Base-by-base conservation (phyloP, 2,329 filamentous ascomycete species). In the Parastagonospora avenae region DNA sequence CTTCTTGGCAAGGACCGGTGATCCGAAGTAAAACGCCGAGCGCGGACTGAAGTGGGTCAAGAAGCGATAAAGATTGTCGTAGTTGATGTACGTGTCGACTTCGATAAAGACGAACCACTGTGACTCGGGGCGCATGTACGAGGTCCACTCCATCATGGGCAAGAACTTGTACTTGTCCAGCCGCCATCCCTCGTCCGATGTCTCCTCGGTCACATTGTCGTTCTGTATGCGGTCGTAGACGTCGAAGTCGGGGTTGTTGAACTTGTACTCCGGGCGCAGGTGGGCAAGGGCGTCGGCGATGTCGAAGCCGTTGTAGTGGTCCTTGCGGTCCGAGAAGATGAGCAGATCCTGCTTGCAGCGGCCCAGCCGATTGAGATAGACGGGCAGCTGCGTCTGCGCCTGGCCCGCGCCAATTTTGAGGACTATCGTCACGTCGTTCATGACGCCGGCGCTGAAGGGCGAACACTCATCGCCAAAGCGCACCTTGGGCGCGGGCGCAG, bases 81-180 rank as follows among this genome's bases (percentile, higher is more conserved):
- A 74, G 50, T 73, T 70, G 55, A 73, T 61, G 37, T 71, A 72
- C 1, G 70, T 72, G 42, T 74, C 71, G n/a, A 69, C 56, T 55
- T 74, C 72, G 19, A 74, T 44, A 46, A 74, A 73, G 48, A 74
- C 48, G 47, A 66, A 74, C 71, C 70, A 74, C 10, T 65, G 54
- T 52, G 64, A 63, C 31, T 68, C 58, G 5, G 69, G 67, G 9
- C 63, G 59, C 56, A 72, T 50, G 30, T 68, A 64, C 27, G 76
- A 72, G 1, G 80, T 76, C 63, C 81, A 79, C 57, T 81, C 78
- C 33, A 80, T 78, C 73, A 83, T 79, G 9, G 81, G 81, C 36
- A 84, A 71, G 62, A 82, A 82, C 67, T 84, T 84, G 80, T 81
- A 84, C 59, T 83, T 83, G 64, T 84, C 81, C 33, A 84, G 68